Percentiles rank a stretch among this genome's conserved stretches.
phyloP scores from a whole-genome alignment of 495 filamentous ascomycete genomes.

The Bryoglossum gracile region DNA sequence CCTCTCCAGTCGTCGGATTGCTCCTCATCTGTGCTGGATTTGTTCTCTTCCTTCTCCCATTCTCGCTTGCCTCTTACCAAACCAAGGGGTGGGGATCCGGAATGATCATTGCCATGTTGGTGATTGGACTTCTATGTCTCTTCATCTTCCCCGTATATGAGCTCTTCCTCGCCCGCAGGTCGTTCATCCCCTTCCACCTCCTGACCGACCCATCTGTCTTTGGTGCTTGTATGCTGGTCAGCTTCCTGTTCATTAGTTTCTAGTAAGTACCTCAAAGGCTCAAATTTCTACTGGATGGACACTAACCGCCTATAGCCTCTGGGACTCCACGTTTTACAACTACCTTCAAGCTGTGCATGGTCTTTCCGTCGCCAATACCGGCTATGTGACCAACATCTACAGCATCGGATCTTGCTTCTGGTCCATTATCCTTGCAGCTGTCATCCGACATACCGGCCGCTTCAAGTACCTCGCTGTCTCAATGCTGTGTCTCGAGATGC shows the following conservation, averaged over 20 bases:
- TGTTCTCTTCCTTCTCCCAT: slow-evolving; percentile 55
- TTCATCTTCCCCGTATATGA: slow-evolving; percentile 51
- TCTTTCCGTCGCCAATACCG: slow-evolving; percentile 46
- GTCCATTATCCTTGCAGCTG: slow-evolving; percentile 41
- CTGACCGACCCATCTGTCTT: slow-evolving; percentile 51
- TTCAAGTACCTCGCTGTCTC: slow-evolving; percentile 43
- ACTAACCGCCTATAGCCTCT: slow-evolving; percentile 25
- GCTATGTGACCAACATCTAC: slow-evolving; percentile 63
- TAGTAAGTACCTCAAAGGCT: slow-evolving; percentile 32
- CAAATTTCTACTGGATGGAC: slow-evolving; percentile 2
- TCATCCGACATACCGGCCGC: slow-evolving; percentile 45
- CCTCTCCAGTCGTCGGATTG: slow-evolving; percentile 37
- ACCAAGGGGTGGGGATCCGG: slow-evolving; percentile 41
- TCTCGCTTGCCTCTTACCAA: slow-evolving; percentile 46
- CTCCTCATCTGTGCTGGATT: slow-evolving; percentile 48
- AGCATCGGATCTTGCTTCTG: slow-evolving; percentile 62
- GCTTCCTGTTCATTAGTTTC: slow-evolving; percentile 53
- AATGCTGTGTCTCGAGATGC: slow-evolving; percentile 53
- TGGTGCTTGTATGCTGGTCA: slow-evolving; percentile 47
- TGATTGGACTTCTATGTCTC: slow-evolving; percentile 47
- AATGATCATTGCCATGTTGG: slow-evolving; percentile 50
- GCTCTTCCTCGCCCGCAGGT: slow-evolving; percentile 42
- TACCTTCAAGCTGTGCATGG: slow-evolving; percentile 68
- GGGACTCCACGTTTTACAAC: slow-evolving; percentile 59
- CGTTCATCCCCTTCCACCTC: slow-evolving; percentile 52